Evolutionary conservation across 352 stramenopile species (phyloP).

Genomic region (Globisporangium emineosum): DNA sequence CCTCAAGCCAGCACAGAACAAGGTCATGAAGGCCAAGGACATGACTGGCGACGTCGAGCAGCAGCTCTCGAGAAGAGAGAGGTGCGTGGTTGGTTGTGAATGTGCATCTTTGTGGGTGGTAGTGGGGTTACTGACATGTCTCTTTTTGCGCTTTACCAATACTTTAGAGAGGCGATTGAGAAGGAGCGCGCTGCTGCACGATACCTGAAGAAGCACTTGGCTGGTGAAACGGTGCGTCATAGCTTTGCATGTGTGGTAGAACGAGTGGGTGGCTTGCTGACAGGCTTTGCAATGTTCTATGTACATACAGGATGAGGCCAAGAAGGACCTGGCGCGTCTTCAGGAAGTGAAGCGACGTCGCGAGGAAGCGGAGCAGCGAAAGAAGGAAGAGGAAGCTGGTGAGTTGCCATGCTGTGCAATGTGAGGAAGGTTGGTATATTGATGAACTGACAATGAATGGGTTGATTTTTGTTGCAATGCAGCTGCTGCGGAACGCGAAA

Average conservation of each 20-base stretch:
- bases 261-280: not conserved
- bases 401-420: constrained; percentile 11
- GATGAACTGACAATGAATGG: constrained; percentile 1
- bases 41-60: constrained; percentile 61
- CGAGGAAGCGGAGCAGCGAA: constrained; percentile 76
- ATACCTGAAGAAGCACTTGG: constrained; percentile 86
- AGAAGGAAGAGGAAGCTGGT: constrained; percentile 81
- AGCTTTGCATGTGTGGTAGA: not conserved
- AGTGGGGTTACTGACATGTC: not conserved
- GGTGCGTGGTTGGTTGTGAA: constrained; percentile 25
- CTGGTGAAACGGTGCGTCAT: constrained; percentile 63
- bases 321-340: constrained; percentile 81
- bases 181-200: constrained; percentile 68
- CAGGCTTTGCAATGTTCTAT: not conserved
- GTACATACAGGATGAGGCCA: constrained; percentile 62
- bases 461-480: constrained; percentile 10
- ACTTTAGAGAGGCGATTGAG: constrained; percentile 73
- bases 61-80: constrained; percentile 79
- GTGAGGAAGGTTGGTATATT: not conserved
- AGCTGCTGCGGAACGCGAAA: constrained; percentile 61
- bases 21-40: constrained; percentile 88
- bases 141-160: not conserved
- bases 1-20: constrained; percentile 55
- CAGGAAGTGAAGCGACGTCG: constrained; percentile 76
- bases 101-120: not conserved